Evolutionary conservation across 148 eudicot genomes (phyloP), one percentile per base, ranked within the genome.

Genomic region (Mesembryanthemum crystallinum): DNA sequence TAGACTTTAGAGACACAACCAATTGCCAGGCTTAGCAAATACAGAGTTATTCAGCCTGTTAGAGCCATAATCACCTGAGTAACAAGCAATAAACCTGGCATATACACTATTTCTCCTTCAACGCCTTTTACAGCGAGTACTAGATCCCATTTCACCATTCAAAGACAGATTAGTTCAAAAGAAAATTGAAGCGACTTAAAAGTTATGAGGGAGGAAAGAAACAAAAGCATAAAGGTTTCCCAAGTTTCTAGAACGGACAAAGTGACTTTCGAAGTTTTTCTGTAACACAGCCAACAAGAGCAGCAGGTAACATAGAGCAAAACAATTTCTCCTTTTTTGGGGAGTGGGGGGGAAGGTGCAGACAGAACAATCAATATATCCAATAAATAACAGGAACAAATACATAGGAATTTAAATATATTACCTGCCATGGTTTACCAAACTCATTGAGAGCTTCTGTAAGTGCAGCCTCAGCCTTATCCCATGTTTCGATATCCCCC

Each of bases 401-500:
- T 54, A 54, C 25, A 23, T 7, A 18, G 61, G 61, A 8, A n/a
- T 57, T 57, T 61, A n/a, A 20, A 25, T 6, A 49, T 13, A 57
- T 72, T 77, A 95, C 99, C 99, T 92, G 88, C 99, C 99, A 96
- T 10, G 91, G 89, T 74, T 91, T 87, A 42, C 97, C 98, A 82
- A 82, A 96, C 78, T 96, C 99, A 77, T 96, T 81, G 63, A 96
- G 71, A 75, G 97, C 99, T 85, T 92, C 97, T 52, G 87, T 79
- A 45, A 96, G 98, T 65, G 91, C 91, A 78, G 92, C 87, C 84
- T 96, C 99, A 10, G 99, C 99, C 78, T 84, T 88, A 8, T 96
- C 87, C 99, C 99, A 96, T 67, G 93, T 84, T 81, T 81, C 88
- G 17, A 87, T 14, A 29, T 92, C 99, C 45, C 99, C 99, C 64